These are phyloP conservation scores for Sutorius eximius DNA, from an alignment of 1,284 basidiomycete species.

Conservation along the genomic window DNA sequence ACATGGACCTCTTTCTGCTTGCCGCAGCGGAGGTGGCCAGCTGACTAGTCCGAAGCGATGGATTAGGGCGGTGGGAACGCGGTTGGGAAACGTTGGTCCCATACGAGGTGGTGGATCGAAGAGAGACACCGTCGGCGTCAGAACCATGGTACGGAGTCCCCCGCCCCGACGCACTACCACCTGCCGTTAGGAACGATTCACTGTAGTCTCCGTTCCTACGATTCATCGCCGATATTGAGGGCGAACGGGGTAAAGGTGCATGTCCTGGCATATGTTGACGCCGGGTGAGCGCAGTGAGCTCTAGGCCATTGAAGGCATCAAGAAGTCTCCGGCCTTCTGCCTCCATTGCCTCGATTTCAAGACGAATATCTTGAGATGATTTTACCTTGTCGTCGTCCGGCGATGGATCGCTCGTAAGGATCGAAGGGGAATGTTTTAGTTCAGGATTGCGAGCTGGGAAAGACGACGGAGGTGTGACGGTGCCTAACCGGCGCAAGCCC, in stretches of 20 bases:
- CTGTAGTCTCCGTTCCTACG: slow-evolving; percentile 30
- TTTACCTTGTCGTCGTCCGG: slow-evolving; percentile 54
- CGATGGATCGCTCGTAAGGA: slow-evolving; percentile 37
- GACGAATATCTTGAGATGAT: slow-evolving; percentile 58
- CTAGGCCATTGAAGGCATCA: slow-evolving; percentile 74
- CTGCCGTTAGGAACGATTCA: slow-evolving; percentile 27
- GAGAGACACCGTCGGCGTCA: slow-evolving; percentile 30
- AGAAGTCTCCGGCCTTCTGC: slow-evolving; percentile 65
- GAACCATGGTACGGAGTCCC: slow-evolving; percentile 34
- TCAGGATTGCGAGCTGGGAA: slow-evolving; percentile 28
- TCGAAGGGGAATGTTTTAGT: slow-evolving; percentile 32
- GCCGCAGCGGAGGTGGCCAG: slow-evolving; percentile 19
- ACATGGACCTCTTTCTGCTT: slow-evolving; percentile 50
- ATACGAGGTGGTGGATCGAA: slow-evolving; percentile 33
- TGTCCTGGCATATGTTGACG: slow-evolving; percentile 41
- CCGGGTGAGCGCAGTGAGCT: slow-evolving; percentile 64
- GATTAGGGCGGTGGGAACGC: slow-evolving; percentile 33
- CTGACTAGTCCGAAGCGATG: slow-evolving; percentile 22
- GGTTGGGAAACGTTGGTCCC: slow-evolving; percentile 36
- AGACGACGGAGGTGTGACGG: slow-evolving; percentile 32
- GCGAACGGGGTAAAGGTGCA: slow-evolving; percentile 27
- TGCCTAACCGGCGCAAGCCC: slow-evolving; percentile 25
- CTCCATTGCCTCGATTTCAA: slow-evolving; percentile 65
- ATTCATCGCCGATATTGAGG: slow-evolving; percentile 30
- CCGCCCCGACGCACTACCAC: slow-evolving; percentile 30